Evolutionary conservation across 768 basidiomycete genomes (phyloP).

Genomic region (Solioccasus polychromus): DNA sequence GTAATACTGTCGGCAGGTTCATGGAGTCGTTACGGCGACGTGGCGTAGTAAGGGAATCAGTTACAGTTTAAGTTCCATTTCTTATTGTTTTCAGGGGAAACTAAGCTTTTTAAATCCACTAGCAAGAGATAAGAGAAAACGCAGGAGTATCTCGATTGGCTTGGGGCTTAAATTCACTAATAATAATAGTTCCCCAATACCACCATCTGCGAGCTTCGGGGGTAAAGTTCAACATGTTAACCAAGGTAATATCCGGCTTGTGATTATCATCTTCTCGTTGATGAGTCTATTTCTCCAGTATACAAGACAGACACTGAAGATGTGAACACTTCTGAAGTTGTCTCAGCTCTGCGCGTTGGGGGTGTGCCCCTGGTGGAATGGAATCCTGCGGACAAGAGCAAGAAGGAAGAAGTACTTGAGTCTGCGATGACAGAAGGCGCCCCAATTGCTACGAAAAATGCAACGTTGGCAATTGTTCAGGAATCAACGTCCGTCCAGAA

Average conservation of each 20-base stretch:
- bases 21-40: conserved; percentile 41
- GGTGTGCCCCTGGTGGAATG: not conserved
- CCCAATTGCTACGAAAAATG: not conserved
- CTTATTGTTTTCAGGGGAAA: conserved; percentile 27
- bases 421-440: not conserved
- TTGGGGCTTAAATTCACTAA: conserved; percentile 23
- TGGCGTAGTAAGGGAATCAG: conserved; percentile 40
- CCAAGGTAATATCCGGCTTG: conserved; percentile 16
- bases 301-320: conserved; percentile 29
- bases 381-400: not conserved
- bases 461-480: not conserved
- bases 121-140: conserved; percentile 12
- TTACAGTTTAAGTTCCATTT: not conserved
- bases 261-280: not conserved
- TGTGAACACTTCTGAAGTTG: not conserved
- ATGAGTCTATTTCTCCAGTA: conserved; percentile 13
- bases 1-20: conserved; percentile 36
- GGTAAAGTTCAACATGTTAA: conserved; percentile 32
- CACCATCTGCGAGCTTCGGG: conserved; percentile 29
- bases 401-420: not conserved
- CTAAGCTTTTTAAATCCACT: conserved; percentile 25
- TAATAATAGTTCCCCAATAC: conserved; percentile 19
- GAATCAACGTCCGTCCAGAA: not conserved
- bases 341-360: not conserved
- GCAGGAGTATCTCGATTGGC: conserved; percentile 26